Evolutionary conservation across 2,329 filamentous ascomycete genomes (phyloP), one percentile per base, ranked within the genome.

Genomic region (Colletotrichum sp.): DNA sequence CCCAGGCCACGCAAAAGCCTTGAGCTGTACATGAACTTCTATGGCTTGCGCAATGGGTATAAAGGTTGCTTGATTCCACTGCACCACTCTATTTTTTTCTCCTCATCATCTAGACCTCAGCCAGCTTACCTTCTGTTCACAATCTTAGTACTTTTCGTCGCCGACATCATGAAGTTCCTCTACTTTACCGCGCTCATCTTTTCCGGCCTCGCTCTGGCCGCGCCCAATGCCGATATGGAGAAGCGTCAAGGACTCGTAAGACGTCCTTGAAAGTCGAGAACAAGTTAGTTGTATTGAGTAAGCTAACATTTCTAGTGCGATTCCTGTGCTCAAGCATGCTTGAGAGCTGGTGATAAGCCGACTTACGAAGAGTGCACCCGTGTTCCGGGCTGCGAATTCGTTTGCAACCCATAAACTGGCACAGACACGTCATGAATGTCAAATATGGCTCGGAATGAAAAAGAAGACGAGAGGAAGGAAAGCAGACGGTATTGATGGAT

Each of bases 391-490:
- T 22, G 44, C 44, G n/a, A 22, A 6, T 48, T 48, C n/a, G n/a
- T 48, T 22, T 48, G 44, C 44, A 48, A 48, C n/a, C 44, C n/a
- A 1, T 48, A 48, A 8, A 13, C 10, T 22, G 44, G 44, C 6
- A 22, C n/a, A 22, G n/a, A 2, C n/a, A n/a, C 2, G 2, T 13
- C 44, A 48, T 48, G n/a, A n/a, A 1, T 48, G 18, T 48, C 44
- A 22, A 3, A 48, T n/a, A 48, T 22, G 10, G n/a, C 1, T n/a
- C 8, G n/a, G 2, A 48, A 48, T 48, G 8, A 1, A n/a, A 6
- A 22, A 13, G n/a, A 3, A 48, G 9, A 22, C 1, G 4, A 22
- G 6, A 13, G 2, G 7, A 4, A 6, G 10, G n/a, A 5, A 13
- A 22, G 4, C 5, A 44, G 18, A 6, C 5, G 18, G 18, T n/a